phyloP scores from a whole-genome alignment of 2,329 filamentous ascomycete species.

The Blumeria graminis region DNA sequence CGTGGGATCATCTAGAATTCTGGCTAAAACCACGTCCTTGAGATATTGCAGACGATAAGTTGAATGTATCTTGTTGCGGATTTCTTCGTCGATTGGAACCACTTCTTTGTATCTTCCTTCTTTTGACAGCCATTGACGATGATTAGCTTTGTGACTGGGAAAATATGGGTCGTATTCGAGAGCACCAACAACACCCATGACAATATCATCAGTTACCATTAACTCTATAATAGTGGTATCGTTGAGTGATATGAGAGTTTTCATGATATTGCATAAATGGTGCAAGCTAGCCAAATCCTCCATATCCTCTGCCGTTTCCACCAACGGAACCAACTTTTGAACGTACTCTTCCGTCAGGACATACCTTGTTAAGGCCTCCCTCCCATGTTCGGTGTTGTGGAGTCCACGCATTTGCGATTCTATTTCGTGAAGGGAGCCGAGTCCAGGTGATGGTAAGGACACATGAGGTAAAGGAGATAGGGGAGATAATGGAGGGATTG shows the following conservation, averaged over 20 bases:
- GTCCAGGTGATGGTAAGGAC: conserved; percentile 50
- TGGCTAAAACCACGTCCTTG: conserved; percentile 91
- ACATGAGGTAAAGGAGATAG: conserved; percentile 64
- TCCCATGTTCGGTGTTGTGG: conserved; percentile 47
- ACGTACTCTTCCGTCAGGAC: conserved; percentile 75
- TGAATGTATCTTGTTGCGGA: conserved; percentile 80
- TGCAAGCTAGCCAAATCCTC: conserved; percentile 74
- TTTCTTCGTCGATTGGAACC: conserved; percentile 58
- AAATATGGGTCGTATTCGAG: conserved; percentile 97
- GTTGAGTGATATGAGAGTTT: conserved; percentile 80
- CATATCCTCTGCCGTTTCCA: conserved; percentile 73
- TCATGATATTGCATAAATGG: conserved; percentile 92
- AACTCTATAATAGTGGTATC: conserved; percentile 88
- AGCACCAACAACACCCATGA: conserved; percentile 81
- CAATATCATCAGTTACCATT: conserved; percentile 69
- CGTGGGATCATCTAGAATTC: conserved; percentile 90
- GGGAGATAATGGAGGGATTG: conserved; percentile 53
- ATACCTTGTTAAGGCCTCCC: conserved; percentile 71
- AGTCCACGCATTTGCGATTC: conserved; percentile 64
- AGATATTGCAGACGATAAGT: conserved; percentile 91
- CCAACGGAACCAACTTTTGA: conserved; percentile 59
- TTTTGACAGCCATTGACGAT: conserved; percentile 76
- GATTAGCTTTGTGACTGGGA: conserved; percentile 89
- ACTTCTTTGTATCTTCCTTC: conserved; percentile 89
- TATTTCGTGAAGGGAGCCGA: conserved; percentile 66